phyloP scores from a whole-genome alignment of 331 rosid species.

The Quercus lobata region DNA sequence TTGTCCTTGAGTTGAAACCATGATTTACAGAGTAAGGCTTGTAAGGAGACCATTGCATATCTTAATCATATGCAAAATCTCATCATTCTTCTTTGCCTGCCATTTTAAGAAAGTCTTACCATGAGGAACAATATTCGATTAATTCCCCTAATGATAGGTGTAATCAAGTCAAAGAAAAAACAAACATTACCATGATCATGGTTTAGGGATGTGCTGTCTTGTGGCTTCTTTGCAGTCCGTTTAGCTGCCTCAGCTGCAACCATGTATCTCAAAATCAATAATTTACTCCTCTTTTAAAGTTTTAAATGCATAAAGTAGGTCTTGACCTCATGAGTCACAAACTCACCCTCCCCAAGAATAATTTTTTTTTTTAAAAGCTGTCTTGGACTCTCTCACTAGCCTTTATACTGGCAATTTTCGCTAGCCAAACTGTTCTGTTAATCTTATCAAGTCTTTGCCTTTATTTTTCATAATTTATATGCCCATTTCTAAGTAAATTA shows the following conservation, averaged over 20 bases:
- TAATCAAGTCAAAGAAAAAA: neutral
- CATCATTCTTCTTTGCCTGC: constrained; percentile 37
- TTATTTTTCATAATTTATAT: too few species aligned
- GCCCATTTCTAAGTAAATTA: too few species aligned
- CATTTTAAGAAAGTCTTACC: constrained; percentile 12
- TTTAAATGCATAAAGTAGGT: too few species aligned
- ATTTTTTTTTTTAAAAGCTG: too few species aligned
- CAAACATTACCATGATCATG: constrained; percentile 33
- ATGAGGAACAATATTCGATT: constrained; percentile 6
- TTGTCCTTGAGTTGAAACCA: constrained; percentile 3
- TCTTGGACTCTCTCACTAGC: too few species aligned
- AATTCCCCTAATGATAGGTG: neutral
- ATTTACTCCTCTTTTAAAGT: neutral
- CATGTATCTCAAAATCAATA: constrained; percentile 6
- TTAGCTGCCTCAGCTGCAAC: constrained; percentile 49
- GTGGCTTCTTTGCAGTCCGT: constrained; percentile 38
- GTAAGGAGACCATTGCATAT: neutral
- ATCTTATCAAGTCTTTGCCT: too few species aligned
- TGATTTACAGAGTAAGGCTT: constrained; percentile 2
- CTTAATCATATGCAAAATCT: constrained; percentile 9
- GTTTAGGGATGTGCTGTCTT: constrained; percentile 20
- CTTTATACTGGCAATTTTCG: too few species aligned
- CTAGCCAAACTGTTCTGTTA: too few species aligned
- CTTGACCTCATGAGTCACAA: too few species aligned
- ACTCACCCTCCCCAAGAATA: too few species aligned